Conservation (phyloP, 2,329 filamentous ascomycete species). For the Aspergillus sp. region DNA sequence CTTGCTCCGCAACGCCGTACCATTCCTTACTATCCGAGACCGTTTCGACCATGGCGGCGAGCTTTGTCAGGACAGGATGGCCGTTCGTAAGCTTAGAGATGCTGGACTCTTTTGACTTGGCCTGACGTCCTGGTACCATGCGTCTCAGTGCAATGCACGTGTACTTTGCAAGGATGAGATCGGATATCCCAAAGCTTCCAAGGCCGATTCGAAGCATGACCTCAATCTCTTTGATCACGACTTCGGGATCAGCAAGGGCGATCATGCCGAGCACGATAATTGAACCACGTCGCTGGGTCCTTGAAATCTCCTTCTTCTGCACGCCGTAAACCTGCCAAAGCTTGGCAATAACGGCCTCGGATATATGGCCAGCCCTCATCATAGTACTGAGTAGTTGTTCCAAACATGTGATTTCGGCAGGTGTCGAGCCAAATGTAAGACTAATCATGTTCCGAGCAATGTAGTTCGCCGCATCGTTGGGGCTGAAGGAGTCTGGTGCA, state of each 20-base stretch:
- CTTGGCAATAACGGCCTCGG: conserved; percentile 84
- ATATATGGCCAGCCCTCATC: conserved; percentile 91
- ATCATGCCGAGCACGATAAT: conserved; percentile 98
- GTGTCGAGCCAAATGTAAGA: conserved; percentile 91
- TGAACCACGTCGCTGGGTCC: conserved; percentile 83
- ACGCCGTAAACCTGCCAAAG: conserved; percentile 98
- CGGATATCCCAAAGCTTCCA: conserved; percentile 75
- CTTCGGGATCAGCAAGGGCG: conserved; percentile 86
- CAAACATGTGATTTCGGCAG: conserved; percentile 90
- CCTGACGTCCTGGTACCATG: conserved; percentile 85
- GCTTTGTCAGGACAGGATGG: conserved; percentile 79
- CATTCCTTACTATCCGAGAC: conserved; percentile 91
- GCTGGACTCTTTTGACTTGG: conserved; percentile 67
- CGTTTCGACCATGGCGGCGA: conserved; percentile 85
- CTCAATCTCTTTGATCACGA: conserved; percentile 94
- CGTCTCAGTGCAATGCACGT: conserved; percentile 91
- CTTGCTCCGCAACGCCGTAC: conserved; percentile 93
- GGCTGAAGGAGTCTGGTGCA: conserved; percentile 82
- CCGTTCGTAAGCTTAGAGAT: conserved; percentile 85
- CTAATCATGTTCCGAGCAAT: conserved; percentile 99
- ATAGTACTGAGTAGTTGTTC: conserved; percentile 95
- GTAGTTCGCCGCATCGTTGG: conserved; percentile 92
- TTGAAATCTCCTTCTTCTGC: conserved; percentile 90
- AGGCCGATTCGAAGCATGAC: conserved; percentile 90
- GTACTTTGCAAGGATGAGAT: conserved; percentile 89